Conservation (phyloP, 169 alveolate genomes). For the Plasmodium inui region DNA sequence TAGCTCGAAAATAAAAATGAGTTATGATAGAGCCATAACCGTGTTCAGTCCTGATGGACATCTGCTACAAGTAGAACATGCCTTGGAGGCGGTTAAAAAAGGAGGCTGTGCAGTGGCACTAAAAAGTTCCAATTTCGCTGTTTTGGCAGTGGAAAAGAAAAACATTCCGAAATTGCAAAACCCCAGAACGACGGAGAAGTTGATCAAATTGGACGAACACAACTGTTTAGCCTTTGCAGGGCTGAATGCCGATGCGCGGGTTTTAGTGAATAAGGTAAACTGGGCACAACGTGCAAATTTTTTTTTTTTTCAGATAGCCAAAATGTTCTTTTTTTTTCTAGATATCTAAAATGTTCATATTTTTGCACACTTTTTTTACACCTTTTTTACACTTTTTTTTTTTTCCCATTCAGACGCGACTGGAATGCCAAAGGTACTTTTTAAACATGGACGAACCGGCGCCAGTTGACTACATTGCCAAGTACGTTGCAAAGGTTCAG, state of each 20-base stretch:
- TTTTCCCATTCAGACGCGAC: constrained; percentile 87
- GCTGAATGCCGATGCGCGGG: constrained; percentile 99
- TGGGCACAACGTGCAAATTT: neutral
- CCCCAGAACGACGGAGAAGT: constrained; percentile 92
- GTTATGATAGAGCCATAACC: constrained; percentile 99
- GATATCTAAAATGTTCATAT: neutral
- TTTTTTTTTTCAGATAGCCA: neutral
- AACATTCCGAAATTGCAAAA: constrained; percentile 96
- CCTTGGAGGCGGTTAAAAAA: constrained; percentile 98
- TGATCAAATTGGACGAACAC: constrained; percentile 94
- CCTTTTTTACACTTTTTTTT: neutral
- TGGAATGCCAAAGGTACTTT: constrained; percentile 97
- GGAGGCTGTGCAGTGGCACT: constrained; percentile 98
- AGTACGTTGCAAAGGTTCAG: constrained; percentile 94
- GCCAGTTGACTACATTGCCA: constrained; percentile 96
- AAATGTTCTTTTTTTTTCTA: neutral
- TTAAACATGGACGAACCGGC: constrained; percentile 96
- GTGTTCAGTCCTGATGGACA: constrained; percentile 99
- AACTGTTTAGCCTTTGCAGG: constrained; percentile 98
- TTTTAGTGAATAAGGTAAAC: constrained; percentile 92
- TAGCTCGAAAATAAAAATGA: constrained; percentile 75
- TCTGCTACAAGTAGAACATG: constrained; percentile 98
- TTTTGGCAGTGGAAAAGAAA: constrained; percentile 98
- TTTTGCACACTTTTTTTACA: neutral
- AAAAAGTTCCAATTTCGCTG: constrained; percentile 95